Conservation (phyloP, 2,329 filamentous ascomycete species). For the Metarhizium sp. region DNA sequence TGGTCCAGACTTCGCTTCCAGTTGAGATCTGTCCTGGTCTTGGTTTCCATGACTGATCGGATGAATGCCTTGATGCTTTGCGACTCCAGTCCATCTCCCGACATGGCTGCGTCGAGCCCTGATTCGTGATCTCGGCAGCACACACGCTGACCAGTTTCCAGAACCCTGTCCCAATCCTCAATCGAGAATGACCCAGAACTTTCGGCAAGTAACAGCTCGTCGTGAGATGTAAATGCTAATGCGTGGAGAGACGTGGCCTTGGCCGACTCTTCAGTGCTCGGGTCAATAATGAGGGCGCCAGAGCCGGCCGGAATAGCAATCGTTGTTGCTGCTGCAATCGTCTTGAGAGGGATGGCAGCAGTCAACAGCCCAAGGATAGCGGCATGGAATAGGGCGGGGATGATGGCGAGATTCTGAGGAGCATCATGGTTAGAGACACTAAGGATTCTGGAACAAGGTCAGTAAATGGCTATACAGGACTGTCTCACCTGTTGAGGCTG, state of each 20-base stretch:
- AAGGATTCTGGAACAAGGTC: background rate
- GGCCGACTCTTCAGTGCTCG: slow-evolving; percentile 52
- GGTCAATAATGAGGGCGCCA: slow-evolving; percentile 43
- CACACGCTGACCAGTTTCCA: slow-evolving; percentile 52
- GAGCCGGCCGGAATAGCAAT: slow-evolving; percentile 45
- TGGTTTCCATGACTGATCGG: slow-evolving; percentile 49
- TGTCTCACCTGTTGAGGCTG: slow-evolving; percentile 50
- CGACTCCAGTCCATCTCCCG: slow-evolving; percentile 32
- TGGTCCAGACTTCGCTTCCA: slow-evolving; percentile 39
- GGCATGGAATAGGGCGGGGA: slow-evolving; percentile 76
- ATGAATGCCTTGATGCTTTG: slow-evolving; percentile 50
- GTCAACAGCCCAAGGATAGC: slow-evolving; percentile 71
- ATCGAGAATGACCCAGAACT: slow-evolving; percentile 73
- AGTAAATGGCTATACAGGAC: background rate
- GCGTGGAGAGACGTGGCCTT: slow-evolving; percentile 66
- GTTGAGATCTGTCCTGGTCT: slow-evolving; percentile 42
- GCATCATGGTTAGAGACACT: slow-evolving; percentile 7
- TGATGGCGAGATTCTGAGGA: slow-evolving; percentile 61
- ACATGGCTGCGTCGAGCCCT: slow-evolving; percentile 33
- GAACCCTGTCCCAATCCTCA: slow-evolving; percentile 64
- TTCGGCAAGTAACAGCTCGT: slow-evolving; percentile 67
- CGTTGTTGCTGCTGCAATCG: slow-evolving; percentile 57
- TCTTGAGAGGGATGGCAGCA: slow-evolving; percentile 70
- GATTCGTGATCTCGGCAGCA: slow-evolving; percentile 44
- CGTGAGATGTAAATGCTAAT: slow-evolving; percentile 69